phyloP scores from a whole-genome alignment of 2,329 filamentous ascomycete genomes.

The Parafenestella ontariensis region DNA sequence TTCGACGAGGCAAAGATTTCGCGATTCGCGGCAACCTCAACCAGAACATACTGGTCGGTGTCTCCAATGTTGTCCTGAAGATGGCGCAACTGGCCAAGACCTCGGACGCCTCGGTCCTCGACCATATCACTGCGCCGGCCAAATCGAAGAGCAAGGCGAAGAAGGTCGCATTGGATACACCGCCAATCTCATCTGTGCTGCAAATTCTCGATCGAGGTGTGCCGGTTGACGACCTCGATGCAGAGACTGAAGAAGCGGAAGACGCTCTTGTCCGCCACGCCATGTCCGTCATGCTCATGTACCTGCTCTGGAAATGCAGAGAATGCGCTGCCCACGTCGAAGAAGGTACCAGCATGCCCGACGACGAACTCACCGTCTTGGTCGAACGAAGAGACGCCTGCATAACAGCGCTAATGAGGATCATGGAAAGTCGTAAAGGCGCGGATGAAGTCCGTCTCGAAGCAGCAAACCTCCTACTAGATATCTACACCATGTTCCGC shows the following conservation, averaged over 20 bases:
- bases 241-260: constrained; percentile 77
- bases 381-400: constrained; percentile 61
- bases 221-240: constrained; percentile 68
- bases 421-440: constrained; percentile 61
- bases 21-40: constrained; percentile 73
- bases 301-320: constrained; percentile 93
- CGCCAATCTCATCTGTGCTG: constrained; percentile 73
- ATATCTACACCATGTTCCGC: constrained; percentile 81
- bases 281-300: constrained; percentile 80
- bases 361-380: constrained; percentile 65
- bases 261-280: constrained; percentile 79
- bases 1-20: constrained; percentile 75
- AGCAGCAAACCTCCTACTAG: constrained; percentile 78
- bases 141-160: constrained; percentile 42
- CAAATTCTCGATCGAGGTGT: constrained; percentile 77
- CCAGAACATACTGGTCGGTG: constrained; percentile 68
- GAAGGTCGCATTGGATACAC: constrained; percentile 39
- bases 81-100: constrained; percentile 82
- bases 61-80: constrained; percentile 78
- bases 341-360: constrained; percentile 56
- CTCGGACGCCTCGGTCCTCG: constrained; percentile 76
- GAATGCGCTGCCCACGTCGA: constrained; percentile 52
- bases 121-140: constrained; percentile 60
- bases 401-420: constrained; percentile 55
- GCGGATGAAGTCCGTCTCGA: constrained; percentile 81